Evolutionary conservation across 768 basidiomycete genomes (phyloP), one percentile per base, ranked within the genome.

Genomic region (Lactifluus echinatus): DNA sequence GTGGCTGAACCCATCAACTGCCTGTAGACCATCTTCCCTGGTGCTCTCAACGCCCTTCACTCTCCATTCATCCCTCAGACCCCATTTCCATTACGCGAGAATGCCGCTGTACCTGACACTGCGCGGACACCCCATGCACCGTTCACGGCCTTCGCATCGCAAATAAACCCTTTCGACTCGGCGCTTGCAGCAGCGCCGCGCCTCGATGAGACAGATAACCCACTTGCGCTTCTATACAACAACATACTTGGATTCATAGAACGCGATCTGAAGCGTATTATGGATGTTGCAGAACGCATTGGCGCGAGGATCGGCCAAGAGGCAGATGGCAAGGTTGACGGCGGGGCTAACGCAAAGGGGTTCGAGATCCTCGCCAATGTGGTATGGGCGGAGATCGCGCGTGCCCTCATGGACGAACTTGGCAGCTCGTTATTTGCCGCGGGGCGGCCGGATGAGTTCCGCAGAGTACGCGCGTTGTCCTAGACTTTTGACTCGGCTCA

Each of bases 311-410:
- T 77, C 21, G 65, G 72, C 45, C 66, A 74, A 43, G 64, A 47
- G 15, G 23, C 17, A 51, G 50, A 53, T 55, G 42, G 47, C 44
- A 23, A 28, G 1, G 53, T 23, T 37, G 23, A 61, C 54, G 8
- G 51, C 56, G 43, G 57, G 53, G 23, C 50, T 0, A 66, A 64
- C 11, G 67, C 63, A 2, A 67, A 75, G 23, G 80, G 82, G 0
- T 97, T 93, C 67, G 81, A 91, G 59, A 84, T 98, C 51, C 80
- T 97, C 75, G 82, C 86, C 0, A 87, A 89, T 64, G 88, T 95
- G 8, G 75, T 98, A 4, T 95, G 93, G 89, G 84, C 84, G 10
- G 92, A 94, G 70, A 71, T 95, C 19, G 87, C 84, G 1, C 74
- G 76, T 40, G 79, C 89, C 0, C 81, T 99, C 47, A 85, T 89